Evolutionary conservation across 768 basidiomycete species (phyloP).

Genomic region (Leccinum uliginosum): DNA sequence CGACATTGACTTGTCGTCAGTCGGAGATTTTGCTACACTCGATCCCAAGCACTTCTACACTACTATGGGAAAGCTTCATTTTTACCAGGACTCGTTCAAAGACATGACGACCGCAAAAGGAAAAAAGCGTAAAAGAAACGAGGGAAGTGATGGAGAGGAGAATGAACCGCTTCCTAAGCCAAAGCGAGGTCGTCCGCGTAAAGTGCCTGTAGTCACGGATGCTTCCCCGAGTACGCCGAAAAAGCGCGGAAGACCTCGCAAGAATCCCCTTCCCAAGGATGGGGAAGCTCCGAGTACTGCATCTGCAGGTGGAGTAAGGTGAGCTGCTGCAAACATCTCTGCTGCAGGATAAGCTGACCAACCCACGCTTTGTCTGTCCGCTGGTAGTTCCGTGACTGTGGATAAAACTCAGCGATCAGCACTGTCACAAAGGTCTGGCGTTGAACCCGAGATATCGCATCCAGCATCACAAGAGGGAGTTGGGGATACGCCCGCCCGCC

Average conservation of each 20-base stretch:
- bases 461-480: neutral
- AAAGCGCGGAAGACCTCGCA: conserved; percentile 35
- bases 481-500: neutral
- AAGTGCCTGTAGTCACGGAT: conserved; percentile 21
- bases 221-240: conserved; percentile 21
- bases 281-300: neutral
- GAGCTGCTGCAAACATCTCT: neutral
- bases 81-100: conserved; percentile 50
- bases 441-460: neutral
- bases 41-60: conserved; percentile 54
- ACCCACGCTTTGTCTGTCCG: neutral
- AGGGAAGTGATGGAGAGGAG: conserved; percentile 18
- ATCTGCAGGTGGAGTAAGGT: neutral
- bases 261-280: conserved; percentile 11
- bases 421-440: neutral
- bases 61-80: conserved; percentile 36
- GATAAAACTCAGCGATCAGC: neutral
- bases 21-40: conserved; percentile 51
- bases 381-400: neutral
- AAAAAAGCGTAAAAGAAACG: conserved; percentile 32
- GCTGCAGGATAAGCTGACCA: neutral
- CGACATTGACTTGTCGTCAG: conserved; percentile 44
- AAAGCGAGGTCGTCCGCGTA: conserved; percentile 59
- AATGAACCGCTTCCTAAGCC: conserved; percentile 19
- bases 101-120: conserved; percentile 17